Evolutionary conservation across 2,329 filamentous ascomycete species (phyloP).

Genomic region (Pseudogymnoascus sp.): DNA sequence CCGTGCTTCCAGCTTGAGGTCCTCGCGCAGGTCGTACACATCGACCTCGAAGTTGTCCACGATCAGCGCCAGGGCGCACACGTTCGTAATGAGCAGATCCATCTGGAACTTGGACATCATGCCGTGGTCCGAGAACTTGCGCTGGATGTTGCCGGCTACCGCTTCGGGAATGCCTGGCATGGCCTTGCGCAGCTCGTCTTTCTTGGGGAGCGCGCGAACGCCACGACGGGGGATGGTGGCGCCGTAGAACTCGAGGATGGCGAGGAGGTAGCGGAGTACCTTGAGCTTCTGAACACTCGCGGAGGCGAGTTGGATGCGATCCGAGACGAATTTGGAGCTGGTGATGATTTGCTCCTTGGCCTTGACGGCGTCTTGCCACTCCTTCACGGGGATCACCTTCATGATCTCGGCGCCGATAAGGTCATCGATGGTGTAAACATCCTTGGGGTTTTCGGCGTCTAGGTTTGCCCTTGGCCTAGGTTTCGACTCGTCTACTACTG

Average conservation of each 20-base stretch:
- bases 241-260: slow-evolving; percentile 47
- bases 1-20: slow-evolving; percentile 64
- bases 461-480: slow-evolving; percentile 66
- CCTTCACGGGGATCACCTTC: slow-evolving; percentile 58
- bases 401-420: slow-evolving; percentile 63
- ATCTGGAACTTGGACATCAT: slow-evolving; percentile 63
- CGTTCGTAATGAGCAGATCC: slow-evolving; percentile 66
- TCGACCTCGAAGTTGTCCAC: slow-evolving; percentile 69
- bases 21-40: slow-evolving; percentile 60
- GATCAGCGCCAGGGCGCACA: slow-evolving; percentile 62
- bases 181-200: slow-evolving; percentile 52
- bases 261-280: slow-evolving; percentile 52
- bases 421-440: slow-evolving; percentile 62
- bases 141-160: slow-evolving; percentile 58
- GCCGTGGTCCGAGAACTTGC: slow-evolving; percentile 58
- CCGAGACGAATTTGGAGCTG: slow-evolving; percentile 56
- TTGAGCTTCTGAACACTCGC: slow-evolving; percentile 49
- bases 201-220: slow-evolving; percentile 46
- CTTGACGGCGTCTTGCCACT: slow-evolving; percentile 64
- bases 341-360: slow-evolving; percentile 49
- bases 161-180: slow-evolving; percentile 51
- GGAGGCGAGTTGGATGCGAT: slow-evolving; percentile 45
- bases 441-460: slow-evolving; percentile 56
- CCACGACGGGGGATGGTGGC: slow-evolving; percentile 38
- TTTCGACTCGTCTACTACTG: slow-evolving; percentile 58